These are phyloP conservation scores for Quaeritorhiza haematococci DNA, from an alignment of 371 early-diverging fungal genomes.

Conservation along the genomic window DNA sequence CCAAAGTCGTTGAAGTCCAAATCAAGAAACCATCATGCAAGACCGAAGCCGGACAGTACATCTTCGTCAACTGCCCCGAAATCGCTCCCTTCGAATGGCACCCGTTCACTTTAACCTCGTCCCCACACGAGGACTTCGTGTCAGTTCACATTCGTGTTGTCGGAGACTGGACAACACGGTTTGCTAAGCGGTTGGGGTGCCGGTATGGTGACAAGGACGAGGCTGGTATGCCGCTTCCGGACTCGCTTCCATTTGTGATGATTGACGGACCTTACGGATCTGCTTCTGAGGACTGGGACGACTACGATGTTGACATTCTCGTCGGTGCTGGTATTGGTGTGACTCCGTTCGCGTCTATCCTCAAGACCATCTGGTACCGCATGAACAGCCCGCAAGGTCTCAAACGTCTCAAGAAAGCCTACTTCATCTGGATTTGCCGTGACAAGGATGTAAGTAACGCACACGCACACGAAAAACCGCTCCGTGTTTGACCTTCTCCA, in stretches of 20 bases:
- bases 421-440: constrained; percentile 83
- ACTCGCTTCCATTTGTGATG: constrained; percentile 56
- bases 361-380: constrained; percentile 52
- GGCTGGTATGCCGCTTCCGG: constrained; percentile 29
- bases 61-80: constrained; percentile 61
- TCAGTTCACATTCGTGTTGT: constrained; percentile 74
- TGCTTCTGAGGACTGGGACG: constrained; percentile 80
- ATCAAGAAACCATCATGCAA: constrained; percentile 55
- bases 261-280: constrained; percentile 86
- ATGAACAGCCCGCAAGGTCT: constrained; percentile 40
- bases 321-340: constrained; percentile 53
- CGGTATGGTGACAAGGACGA: constrained; percentile 46
- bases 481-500: too few relatives aligned
- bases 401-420: constrained; percentile 66
- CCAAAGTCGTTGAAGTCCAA: constrained; percentile 66
- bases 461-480: constrained; percentile 8
- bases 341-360: constrained; percentile 53
- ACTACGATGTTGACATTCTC: constrained; percentile 72
- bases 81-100: constrained; percentile 71
- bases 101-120: constrained; percentile 82
- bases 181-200: constrained; percentile 62
- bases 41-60: constrained; percentile 65
- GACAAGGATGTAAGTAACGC: constrained; percentile 53
- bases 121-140: constrained; percentile 73
- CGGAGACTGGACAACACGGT: constrained; percentile 75